Evolutionary conservation across 192 early-diverging fungal species (phyloP), one percentile per base, ranked within the genome.

Genomic region (Glomus cerebriforme): DNA sequence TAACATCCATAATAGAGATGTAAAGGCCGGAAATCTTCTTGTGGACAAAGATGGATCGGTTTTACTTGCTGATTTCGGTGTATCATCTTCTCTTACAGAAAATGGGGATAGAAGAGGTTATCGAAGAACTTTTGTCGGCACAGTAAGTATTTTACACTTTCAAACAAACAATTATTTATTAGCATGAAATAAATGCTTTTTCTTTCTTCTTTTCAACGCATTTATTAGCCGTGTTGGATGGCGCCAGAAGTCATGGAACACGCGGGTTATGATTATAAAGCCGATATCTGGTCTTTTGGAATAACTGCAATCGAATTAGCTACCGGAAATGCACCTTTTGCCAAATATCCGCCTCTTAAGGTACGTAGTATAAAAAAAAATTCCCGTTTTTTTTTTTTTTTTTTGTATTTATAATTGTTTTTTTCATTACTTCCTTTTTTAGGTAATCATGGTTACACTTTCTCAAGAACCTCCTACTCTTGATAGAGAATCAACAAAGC

Each of bases 181-280:
- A 24, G 29, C 15, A 31, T 54, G 3, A 27, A 63, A 29, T 13
- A 27, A 9, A 29, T 29, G 62, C 60, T 27, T 70, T n/a, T 39
- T n/a, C 37, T 54, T 0, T 19, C 19, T 5, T 54, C 19, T 54
- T 17, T 17, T 17, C 4, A 19, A 17, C 0, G 7, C 0, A 15
- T 54, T 54, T 54, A 24, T 37, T 77, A 84, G 77, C 89, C 89
- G 29, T 90, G 89, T 74, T 90, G 87, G 87, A 89, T 92, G 90
- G 89, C 91, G 49, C 90, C 94, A 7, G 89, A 96, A 80, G 94
- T 96, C n/a, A 96, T 96, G 95, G 93, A 96, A 75, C 95, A 96
- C 79, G 88, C 89, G 13, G 93, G 92, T 2, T 96, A 96, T 84
- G 92, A 95, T 79, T 95, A 91, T 80, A 95, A 95, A 80, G 95